A percentile compares a stretch with the other conserved stretches of the same genome.
These are phyloP conservation scores for Neurospora discreta DNA, from an alignment of 495 filamentous ascomycete genomes.

Conservation along the genomic window DNA sequence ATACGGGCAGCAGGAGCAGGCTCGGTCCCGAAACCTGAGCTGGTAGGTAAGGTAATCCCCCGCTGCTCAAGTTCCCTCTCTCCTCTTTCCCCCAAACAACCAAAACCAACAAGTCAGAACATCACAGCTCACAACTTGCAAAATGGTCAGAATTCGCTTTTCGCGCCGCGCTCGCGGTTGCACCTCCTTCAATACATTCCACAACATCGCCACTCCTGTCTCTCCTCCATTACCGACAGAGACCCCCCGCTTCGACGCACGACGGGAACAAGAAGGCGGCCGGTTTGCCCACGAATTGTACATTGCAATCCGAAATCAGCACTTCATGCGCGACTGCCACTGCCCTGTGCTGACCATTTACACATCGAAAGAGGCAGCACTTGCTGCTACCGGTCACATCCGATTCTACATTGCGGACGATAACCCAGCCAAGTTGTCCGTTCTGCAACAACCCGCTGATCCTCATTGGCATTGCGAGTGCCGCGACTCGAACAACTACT, in stretches of 20 bases:
- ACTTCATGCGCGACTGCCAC: slow-evolving; percentile 15
- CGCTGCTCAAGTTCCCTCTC: not conserved
- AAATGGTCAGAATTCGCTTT: not conserved
- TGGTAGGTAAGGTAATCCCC: not conserved
- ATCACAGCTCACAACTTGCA: not conserved
- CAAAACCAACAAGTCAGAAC: no score
- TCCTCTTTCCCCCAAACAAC: not conserved
- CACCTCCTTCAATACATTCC: not conserved
- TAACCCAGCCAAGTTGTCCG: slow-evolving; percentile 6
- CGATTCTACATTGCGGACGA: slow-evolving; percentile 16
- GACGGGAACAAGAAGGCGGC: slow-evolving; percentile 3
- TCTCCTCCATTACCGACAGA: not conserved
- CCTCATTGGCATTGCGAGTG: slow-evolving; percentile 16
- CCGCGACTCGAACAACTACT: not conserved
- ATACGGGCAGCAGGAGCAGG: not conserved
- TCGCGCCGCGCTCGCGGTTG: not conserved
- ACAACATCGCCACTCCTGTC: not conserved
- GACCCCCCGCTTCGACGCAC: not conserved
- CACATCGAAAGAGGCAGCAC: slow-evolving; percentile 10
- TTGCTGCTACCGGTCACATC: slow-evolving; percentile 11
- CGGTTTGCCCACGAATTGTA: slow-evolving; percentile 15
- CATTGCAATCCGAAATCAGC: slow-evolving; percentile 16
- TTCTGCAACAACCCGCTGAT: slow-evolving; percentile 17
- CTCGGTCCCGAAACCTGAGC: not conserved
- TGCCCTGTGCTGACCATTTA: slow-evolving; percentile 16